A percentile compares a stretch with the other conserved stretches of the same genome.
Evolutionary conservation across 768 basidiomycete species (phyloP).

Genomic region (Amanita rimosa): DNA sequence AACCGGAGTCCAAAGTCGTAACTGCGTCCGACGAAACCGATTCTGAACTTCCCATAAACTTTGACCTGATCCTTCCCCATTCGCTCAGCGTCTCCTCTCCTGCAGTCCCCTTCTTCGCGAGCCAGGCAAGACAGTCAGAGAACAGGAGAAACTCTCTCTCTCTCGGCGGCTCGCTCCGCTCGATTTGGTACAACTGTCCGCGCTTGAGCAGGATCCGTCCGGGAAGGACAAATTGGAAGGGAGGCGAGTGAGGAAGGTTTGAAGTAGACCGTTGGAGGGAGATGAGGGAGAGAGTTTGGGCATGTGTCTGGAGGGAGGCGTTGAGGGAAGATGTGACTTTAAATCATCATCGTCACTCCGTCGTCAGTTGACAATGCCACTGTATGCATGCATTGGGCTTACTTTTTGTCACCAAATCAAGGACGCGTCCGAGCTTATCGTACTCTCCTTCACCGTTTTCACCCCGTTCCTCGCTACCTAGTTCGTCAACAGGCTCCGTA

Average conservation of each 20-base stretch:
- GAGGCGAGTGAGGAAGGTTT: conserved; percentile 34
- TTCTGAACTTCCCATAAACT: no score
- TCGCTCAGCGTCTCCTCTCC: conserved; percentile 4
- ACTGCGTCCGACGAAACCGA: no score
- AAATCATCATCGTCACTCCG: background rate
- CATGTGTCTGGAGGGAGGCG: conserved; percentile 67
- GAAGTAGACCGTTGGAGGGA: conserved; percentile 71
- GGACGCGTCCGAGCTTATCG: conserved; percentile 44
- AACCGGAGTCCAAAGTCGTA: background rate
- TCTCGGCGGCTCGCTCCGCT: conserved; percentile 35
- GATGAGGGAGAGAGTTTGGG: conserved; percentile 64
- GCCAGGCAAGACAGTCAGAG: conserved; percentile 74
- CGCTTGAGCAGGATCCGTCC: conserved; percentile 73
- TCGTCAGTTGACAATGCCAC: background rate
- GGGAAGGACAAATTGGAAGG: conserved; percentile 68
- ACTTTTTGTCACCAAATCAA: conserved; percentile 70
- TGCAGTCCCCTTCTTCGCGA: conserved; percentile 36
- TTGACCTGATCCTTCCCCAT: background rate
- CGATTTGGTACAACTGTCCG: conserved; percentile 47
- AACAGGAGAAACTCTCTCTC: conserved; percentile 72
- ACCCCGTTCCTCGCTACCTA: background rate
- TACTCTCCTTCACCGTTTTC: conserved; percentile 50
- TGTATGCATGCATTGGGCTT: conserved; percentile 7
- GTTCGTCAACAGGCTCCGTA: conserved; percentile 27
- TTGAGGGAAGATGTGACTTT: conserved; percentile 72